Evolutionary conservation across 352 stramenopile genomes (phyloP).

Genomic region (Nothophytophthora sp.): DNA sequence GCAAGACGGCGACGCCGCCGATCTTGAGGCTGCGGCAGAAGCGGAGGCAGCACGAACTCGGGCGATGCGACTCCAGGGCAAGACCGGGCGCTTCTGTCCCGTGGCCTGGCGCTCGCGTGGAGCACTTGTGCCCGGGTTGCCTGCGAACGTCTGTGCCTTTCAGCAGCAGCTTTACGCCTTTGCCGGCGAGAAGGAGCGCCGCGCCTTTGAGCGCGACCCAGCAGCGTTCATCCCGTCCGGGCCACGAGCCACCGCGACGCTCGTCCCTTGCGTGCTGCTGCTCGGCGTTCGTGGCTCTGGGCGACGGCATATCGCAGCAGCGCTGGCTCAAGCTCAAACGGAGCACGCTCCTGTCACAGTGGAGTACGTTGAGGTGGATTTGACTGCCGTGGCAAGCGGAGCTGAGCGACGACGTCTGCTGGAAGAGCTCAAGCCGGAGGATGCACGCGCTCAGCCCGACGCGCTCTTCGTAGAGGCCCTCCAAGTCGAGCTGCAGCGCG

Average conservation of each 20-base stretch:
- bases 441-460: conserved; percentile 11
- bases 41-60: conserved; percentile 11
- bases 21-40: conserved; percentile 13
- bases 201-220: conserved; percentile 58
- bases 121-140: conserved; percentile 41
- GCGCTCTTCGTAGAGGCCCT: conserved; percentile 20
- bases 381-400: conserved; percentile 1
- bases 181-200: conserved; percentile 35
- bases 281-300: conserved; percentile 50
- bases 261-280: conserved; percentile 50
- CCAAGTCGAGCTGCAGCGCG: conserved; percentile 16
- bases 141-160: conserved; percentile 40
- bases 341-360: neutral
- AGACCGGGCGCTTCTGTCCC: conserved; percentile 59
- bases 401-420: conserved; percentile 12
- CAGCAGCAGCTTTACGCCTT: conserved; percentile 59
- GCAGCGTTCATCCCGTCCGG: conserved; percentile 34
- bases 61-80: conserved; percentile 35
- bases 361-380: conserved; percentile 21
- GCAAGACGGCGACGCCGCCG: conserved; percentile 1
- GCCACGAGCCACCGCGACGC: conserved; percentile 19
- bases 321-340: conserved; percentile 2
- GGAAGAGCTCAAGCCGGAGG: conserved; percentile 28
- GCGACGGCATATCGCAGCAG: conserved; percentile 5
- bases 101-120: conserved; percentile 53